A percentile compares a stretch with the other conserved stretches of the same genome.
phyloP scores from a whole-genome alignment of 2,329 filamentous ascomycete species.

The Chaetomium sp. region DNA sequence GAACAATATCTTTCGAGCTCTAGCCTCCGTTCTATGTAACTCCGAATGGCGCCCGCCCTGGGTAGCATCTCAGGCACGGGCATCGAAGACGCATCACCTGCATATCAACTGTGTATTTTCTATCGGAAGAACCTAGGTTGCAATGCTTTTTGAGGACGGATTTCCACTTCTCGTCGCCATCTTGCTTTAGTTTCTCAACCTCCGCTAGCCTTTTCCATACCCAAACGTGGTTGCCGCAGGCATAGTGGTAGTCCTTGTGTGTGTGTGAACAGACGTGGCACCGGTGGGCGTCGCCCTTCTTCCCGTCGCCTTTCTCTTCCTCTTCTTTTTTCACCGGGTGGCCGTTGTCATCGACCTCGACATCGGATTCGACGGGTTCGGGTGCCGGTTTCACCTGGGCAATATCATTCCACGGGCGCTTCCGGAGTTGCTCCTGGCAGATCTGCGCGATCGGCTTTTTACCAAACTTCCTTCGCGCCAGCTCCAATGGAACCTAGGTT shows the following conservation, averaged over 20 bases:
- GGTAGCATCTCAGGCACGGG: too few species aligned
- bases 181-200: too few species aligned
- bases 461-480: constrained; percentile 58
- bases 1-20: too few species aligned
- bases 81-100: too few species aligned
- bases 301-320: constrained; percentile 51
- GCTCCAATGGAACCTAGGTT: constrained; percentile 62
- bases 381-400: constrained; percentile 52
- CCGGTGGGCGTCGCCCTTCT: constrained; percentile 47
- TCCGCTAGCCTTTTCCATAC: too few species aligned
- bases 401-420: constrained; percentile 76
- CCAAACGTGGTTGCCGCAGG: too few species aligned
- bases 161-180: too few species aligned
- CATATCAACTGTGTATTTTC: too few species aligned
- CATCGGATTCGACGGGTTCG: constrained; percentile 40
- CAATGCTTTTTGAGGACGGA: too few species aligned
- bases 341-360: constrained; percentile 59
- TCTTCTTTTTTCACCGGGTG: constrained; percentile 57
- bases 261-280: constrained; percentile 86
- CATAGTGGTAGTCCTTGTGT: constrained; percentile 75
- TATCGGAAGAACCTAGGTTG: too few species aligned
- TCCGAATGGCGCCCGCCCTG: too few species aligned
- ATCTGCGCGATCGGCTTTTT: constrained; percentile 84
- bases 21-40: too few species aligned
- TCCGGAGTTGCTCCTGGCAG: constrained; percentile 81